Evolutionary conservation across 2,329 filamentous ascomycete genomes (phyloP).

Genomic region (Sphaerulina musiva): DNA sequence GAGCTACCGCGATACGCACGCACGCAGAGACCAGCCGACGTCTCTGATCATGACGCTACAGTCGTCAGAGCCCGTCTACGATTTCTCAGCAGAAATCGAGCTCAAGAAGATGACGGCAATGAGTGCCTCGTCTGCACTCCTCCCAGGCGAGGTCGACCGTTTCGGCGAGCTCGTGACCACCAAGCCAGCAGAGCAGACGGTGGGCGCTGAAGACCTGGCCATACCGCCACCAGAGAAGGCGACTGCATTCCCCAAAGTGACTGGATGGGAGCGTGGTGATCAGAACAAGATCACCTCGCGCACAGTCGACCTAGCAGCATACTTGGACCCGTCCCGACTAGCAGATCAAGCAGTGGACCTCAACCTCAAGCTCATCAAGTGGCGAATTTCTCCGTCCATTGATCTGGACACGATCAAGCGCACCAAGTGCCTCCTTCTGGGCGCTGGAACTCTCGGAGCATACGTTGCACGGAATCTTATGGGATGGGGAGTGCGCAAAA

Average conservation of each 20-base stretch:
- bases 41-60: conserved; percentile 69
- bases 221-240: conserved; percentile 35
- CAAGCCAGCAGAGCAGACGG: conserved; percentile 10
- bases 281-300: conserved; percentile 70
- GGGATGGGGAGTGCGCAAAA: conserved; percentile 91
- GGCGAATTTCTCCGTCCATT: conserved; percentile 84
- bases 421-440: conserved; percentile 82
- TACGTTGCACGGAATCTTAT: conserved; percentile 89
- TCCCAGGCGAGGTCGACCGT: conserved; percentile 29
- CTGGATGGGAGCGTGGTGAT: conserved; percentile 86
- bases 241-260: conserved; percentile 63
- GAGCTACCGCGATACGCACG: conserved; percentile 80
- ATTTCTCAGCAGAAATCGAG: conserved; percentile 21
- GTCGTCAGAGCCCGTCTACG: conserved; percentile 44
- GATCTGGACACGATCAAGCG: conserved; percentile 83
- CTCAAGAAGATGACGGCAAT: conserved; percentile 24
- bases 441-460: conserved; percentile 85
- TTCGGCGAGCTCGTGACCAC: conserved; percentile 29
- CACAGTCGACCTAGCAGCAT: conserved; percentile 76
- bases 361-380: conserved; percentile 97
- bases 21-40: conserved; percentile 68
- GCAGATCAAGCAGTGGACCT: conserved; percentile 93
- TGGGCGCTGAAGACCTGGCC: conserved; percentile 11
- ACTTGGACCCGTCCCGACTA: conserved; percentile 82
- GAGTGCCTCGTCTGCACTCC: conserved; percentile 25